These are phyloP conservation scores for Lepiota venenata DNA, from an alignment of 768 basidiomycete species.

Conservation along the genomic window DNA sequence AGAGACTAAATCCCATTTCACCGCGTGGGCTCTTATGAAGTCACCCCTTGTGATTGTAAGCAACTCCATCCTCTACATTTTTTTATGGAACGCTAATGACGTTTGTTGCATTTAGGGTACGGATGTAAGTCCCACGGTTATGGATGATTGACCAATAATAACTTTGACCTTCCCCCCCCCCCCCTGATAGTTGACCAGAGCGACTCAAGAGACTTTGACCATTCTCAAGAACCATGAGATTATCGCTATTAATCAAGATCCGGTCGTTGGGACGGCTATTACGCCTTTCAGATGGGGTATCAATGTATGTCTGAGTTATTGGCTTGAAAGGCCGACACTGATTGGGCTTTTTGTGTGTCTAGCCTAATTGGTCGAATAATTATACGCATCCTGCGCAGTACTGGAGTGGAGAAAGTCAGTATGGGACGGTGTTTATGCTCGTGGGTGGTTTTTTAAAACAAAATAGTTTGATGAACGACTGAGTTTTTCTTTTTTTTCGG, in stretches of 20 bases:
- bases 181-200: conserved; percentile 41
- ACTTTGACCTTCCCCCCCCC: too few species aligned
- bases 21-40: conserved; percentile 71
- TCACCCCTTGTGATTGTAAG: conserved; percentile 56
- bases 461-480: background rate
- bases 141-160: too few species aligned
- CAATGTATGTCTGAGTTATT: conserved; percentile 39
- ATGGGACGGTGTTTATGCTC: conserved; percentile 67
- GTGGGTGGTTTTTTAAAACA: conserved; percentile 28
- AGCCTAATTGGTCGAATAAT: conserved; percentile 42
- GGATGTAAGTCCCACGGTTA: conserved; percentile 21
- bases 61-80: background rate
- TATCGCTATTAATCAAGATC: conserved; percentile 68
- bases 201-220: conserved; percentile 44
- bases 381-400: conserved; percentile 60
- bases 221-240: conserved; percentile 64
- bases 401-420: conserved; percentile 65
- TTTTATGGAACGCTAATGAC: background rate
- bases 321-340: conserved; percentile 10
- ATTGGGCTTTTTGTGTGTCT: too few species aligned
- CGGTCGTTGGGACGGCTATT: conserved; percentile 54
- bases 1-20: conserved; percentile 68
- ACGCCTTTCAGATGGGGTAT: conserved; percentile 70
- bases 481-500: background rate
- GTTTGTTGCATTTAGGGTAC: conserved; percentile 26